Conservation (phyloP, 805 yeast species). For the Komagataella kurtzmanii region DNA sequence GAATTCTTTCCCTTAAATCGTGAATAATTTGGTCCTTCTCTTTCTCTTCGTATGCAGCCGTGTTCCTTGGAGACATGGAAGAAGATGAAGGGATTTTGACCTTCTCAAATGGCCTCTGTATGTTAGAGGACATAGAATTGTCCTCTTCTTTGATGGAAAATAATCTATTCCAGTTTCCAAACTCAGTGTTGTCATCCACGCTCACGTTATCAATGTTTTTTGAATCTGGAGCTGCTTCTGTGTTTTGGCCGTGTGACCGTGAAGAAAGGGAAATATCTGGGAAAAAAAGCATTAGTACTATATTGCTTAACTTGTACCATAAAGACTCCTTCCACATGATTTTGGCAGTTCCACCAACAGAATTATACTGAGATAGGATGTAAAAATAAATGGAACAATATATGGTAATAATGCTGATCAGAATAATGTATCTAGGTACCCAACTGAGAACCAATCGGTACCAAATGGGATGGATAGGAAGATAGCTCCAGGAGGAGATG, state of each 20-base stretch:
- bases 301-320: slow-evolving; percentile 17
- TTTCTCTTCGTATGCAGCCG: slow-evolving; percentile 5
- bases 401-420: slow-evolving; percentile 45
- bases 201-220: slow-evolving; percentile 9
- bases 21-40: slow-evolving; percentile 4
- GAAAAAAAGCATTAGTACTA: slow-evolving; percentile 13
- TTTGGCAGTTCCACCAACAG: slow-evolving; percentile 19
- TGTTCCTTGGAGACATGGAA: background rate
- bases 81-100: background rate
- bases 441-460: slow-evolving; percentile 62
- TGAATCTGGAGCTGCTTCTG: slow-evolving; percentile 13
- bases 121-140: background rate
- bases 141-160: background rate
- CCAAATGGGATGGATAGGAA: slow-evolving; percentile 66
- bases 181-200: background rate
- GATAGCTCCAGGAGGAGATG: slow-evolving; percentile 63
- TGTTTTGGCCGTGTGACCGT: slow-evolving; percentile 14
- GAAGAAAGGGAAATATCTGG: slow-evolving; percentile 18
- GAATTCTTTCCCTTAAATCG: slow-evolving; percentile 4
- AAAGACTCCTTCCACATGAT: slow-evolving; percentile 13
- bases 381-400: slow-evolving; percentile 63
- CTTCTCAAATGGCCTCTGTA: background rate
- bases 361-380: slow-evolving; percentile 48
- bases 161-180: background rate
- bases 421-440: slow-evolving; percentile 66